Evolutionary conservation across 108 stramenopile species (phyloP).

Genomic region (Pseudonitzschia multistriata): DNA sequence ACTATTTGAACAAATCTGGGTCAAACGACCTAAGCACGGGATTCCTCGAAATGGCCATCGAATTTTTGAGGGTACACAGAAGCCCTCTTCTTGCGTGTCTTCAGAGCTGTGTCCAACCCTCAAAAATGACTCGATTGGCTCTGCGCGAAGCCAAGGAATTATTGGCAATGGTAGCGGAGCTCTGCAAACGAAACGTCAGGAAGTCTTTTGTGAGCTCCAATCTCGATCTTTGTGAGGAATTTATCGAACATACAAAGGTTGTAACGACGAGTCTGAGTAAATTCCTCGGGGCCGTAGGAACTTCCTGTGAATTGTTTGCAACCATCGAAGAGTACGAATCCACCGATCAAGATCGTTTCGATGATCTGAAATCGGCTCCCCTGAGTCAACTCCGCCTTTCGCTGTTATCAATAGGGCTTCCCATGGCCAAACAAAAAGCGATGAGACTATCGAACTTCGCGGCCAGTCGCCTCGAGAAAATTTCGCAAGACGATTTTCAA

Average conservation of each 20-base stretch:
- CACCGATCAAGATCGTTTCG: slow-evolving; percentile 21
- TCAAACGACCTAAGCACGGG: neutral
- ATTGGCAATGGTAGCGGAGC: slow-evolving; percentile 25
- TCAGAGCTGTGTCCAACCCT: slow-evolving; percentile 20
- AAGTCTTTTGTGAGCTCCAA: slow-evolving; percentile 13
- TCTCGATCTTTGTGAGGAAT: slow-evolving; percentile 17
- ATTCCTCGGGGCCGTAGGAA: slow-evolving; percentile 65
- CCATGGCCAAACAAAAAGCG: slow-evolving; percentile 66
- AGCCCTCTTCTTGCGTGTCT: slow-evolving; percentile 17
- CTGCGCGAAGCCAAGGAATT: slow-evolving; percentile 31
- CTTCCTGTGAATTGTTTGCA: slow-evolving; percentile 59
- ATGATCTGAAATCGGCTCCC: slow-evolving; percentile 10
- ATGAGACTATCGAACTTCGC: slow-evolving; percentile 60
- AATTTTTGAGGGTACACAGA: slow-evolving; percentile 29
- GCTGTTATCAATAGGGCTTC: slow-evolving; percentile 37
- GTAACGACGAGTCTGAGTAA: slow-evolving; percentile 23
- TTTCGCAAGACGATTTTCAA: slow-evolving; percentile 51
- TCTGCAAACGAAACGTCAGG: slow-evolving; percentile 23
- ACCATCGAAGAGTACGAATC: slow-evolving; percentile 41
- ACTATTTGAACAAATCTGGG: slow-evolving; percentile 4
- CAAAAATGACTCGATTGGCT: slow-evolving; percentile 18
- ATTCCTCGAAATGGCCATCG: slow-evolving; percentile 26
- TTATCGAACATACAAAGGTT: slow-evolving; percentile 14
- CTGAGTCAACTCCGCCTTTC: neutral
- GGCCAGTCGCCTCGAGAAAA: slow-evolving; percentile 45